Base-by-base conservation (phyloP, 2,329 filamentous ascomycete genomes). In the Sarocladiaceae sp. region DNA sequence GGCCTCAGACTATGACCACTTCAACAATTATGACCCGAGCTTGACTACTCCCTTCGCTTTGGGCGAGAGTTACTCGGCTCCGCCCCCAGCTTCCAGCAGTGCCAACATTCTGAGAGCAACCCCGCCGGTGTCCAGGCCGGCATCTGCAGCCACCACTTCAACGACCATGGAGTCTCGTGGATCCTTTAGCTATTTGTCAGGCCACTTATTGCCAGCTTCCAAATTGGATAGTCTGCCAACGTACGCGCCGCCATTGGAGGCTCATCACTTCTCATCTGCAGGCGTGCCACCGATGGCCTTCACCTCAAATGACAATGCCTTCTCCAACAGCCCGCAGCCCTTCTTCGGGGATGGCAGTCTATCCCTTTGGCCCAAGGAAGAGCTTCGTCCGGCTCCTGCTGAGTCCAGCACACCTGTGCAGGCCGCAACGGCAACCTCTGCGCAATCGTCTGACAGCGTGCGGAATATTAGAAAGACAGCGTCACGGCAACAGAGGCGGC, bases 1-100 rank as follows among this genome's bases (percentile, higher is more conserved):
- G 25, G 68, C 75, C 29, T 62, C 72, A 31, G 77, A 79, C 42
- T 82, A 80, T 60, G 74, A 77, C 58, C 63, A 72, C 26, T 82
- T 79, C 60, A 67, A 69, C 55, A 66, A 69, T 53, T 80, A 78
- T 59, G 71, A 74, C 6, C 59, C 68, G 23, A 62, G 65, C 50
- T 61, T 75, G 55, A 61, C 70, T 52, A 56, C 66, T 18, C 56
- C 74, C 3, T 80, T 78, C 57, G 68, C 64, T 47, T 42, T 53
- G 54, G 71, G 75, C 58, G 74, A 77, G 54, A 60, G 74, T 52
- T 82, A 80, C 61, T 61, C 67, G 25, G 58, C 68, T 28, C 69
- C 72, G 49, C 61, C 66, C 35, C 15, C 20, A 37, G 36, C 47
- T 20, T 25, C 47, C 8, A n/a, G 15, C n/a, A 50, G 55, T 33